Conservation (phyloP, 208 protist genomes). For the Entamoeba histolytica region DNA sequence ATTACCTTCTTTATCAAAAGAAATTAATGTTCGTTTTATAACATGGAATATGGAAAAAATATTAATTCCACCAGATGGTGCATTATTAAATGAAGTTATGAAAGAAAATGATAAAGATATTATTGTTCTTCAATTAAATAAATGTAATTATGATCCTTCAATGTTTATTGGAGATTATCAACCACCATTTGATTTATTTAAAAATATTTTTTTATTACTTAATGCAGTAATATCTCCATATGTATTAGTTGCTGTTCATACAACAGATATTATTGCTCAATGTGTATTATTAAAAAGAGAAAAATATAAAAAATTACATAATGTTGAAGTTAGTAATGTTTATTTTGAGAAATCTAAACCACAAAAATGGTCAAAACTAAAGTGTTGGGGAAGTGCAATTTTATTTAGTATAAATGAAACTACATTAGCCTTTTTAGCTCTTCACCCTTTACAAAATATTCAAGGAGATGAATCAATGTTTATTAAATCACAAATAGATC, state of each 20-base stretch:
- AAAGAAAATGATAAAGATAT: neutral
- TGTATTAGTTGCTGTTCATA: neutral
- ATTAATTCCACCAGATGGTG: neutral
- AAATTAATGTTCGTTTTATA: neutral
- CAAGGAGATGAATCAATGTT: neutral
- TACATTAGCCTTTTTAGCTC: neutral
- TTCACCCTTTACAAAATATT: neutral
- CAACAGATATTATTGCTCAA: neutral
- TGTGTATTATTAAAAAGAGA: neutral
- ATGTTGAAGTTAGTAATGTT: neutral
- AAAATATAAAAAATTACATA: neutral
- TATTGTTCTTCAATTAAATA: neutral
- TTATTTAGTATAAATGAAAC: neutral
- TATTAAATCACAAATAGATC: neutral
- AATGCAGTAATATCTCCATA: neutral
- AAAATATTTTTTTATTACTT: neutral
- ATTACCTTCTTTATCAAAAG: too few relatives aligned
- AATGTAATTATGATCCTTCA: neutral
- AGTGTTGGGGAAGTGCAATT: neutral
- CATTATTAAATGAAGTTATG: neutral
- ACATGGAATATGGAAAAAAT: neutral
- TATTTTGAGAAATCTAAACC: neutral
- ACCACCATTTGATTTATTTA: neutral
- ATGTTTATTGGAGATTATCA: neutral
- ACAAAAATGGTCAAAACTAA: neutral